Base-by-base conservation (phyloP, 345 rosid species). In the Syzygium aqueum region DNA sequence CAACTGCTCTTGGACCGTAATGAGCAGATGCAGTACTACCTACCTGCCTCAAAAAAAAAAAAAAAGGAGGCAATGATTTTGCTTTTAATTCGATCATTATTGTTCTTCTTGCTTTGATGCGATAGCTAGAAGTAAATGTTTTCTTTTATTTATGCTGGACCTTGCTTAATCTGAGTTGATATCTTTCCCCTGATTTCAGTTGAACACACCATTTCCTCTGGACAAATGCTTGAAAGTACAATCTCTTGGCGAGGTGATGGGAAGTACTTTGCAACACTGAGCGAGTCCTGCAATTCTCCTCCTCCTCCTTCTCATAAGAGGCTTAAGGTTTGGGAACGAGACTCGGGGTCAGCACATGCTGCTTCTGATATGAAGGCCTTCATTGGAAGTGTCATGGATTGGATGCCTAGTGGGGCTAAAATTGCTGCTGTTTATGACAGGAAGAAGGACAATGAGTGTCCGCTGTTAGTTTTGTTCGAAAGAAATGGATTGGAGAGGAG, bases 351-450 rank as follows among this genome's bases (percentile, higher is more conserved):
- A 14, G 85, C 94, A 90, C 98, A 92, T 91, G 93, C 98, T 89
- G 87, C 95, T 87, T 95, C 99, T 54, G 98, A 95, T 89, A 54
- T 93, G 54, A 94, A 93, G 90, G 87, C 90, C 77, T 94, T 95
- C 88, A 90, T 90, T 93, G 97, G 96, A 85, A 92, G 92, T 86
- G 89, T 93, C 88, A 89, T 97, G 91, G 99, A 95, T 59, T 97
- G 99, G 99, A 97, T 97, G 99, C 99, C 99, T 27, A 96, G 95
- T 89, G 99, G 99, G 78, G 98, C 96, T 11, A 97, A 95, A 88
- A 93, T 97, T 87, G 98, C 96, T n/a, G 93, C 96, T 78, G 96
- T 95, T 84, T 92, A 90, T 92, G 93, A 93, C 57, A 89, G 90
- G 90, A 94, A 93, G 89, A 89, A 88, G 11, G 96, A 95, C 84